Conservation (phyloP, 306 rosid species). For the Inga laurina region DNA sequence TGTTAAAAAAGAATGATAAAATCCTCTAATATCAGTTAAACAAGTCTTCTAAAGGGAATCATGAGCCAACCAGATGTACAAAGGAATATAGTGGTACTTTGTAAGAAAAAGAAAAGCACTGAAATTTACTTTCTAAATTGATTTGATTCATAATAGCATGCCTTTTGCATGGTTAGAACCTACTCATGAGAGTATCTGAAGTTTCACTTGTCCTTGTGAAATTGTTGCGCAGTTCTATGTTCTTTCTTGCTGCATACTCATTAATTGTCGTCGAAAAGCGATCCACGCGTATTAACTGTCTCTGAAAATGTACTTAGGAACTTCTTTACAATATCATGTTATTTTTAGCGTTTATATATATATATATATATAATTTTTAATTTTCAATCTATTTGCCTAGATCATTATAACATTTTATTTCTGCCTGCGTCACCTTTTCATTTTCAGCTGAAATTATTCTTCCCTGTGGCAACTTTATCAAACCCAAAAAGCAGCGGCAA, state of each 20-base stretch:
- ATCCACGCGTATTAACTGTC: neutral
- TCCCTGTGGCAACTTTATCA: constrained; percentile 86
- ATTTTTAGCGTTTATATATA: constrained; percentile 11
- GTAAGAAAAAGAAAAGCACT: constrained; percentile 21
- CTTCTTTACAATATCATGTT: neutral
- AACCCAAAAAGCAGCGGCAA: constrained; percentile 96
- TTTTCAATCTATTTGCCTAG: neutral
- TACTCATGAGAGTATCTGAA: constrained; percentile 27
- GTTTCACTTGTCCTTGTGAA: constrained; percentile 29
- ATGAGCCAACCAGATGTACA: constrained; percentile 16
- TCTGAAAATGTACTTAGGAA: constrained; percentile 12
- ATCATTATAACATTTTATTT: constrained; percentile 18
- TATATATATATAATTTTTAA: neutral
- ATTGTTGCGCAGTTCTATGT: constrained; percentile 26
- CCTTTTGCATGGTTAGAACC: constrained; percentile 32
- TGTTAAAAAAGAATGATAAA: constrained; percentile 8
- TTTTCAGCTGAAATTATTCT: constrained; percentile 90
- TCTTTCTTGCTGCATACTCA: constrained; percentile 14
- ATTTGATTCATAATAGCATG: constrained; percentile 16
- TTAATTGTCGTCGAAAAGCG: constrained; percentile 7
- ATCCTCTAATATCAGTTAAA: neutral
- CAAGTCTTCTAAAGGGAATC: constrained; percentile 8
- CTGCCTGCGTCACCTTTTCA: constrained; percentile 19
- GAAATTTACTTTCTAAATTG: constrained; percentile 3
- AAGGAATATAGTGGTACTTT: constrained; percentile 11